Evolutionary conservation across 495 filamentous ascomycete genomes (phyloP), one percentile per base, ranked within the genome.

Genomic region (Aspergillus hancockii): DNA sequence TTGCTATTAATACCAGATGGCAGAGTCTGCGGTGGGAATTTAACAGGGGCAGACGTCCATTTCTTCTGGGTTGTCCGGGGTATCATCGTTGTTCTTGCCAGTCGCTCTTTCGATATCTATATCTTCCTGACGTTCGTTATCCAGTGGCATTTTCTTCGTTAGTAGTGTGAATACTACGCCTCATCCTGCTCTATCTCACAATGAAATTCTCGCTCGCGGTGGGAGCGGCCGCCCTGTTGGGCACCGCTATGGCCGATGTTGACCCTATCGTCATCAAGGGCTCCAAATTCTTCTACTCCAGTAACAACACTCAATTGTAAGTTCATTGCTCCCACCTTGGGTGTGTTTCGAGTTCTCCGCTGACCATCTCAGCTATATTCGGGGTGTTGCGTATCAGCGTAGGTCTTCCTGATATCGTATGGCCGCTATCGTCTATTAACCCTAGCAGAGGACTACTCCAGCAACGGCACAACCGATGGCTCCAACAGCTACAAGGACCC

Each of bases 311-410:
- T 12, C 87, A 98, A 78, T 98, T 98, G 82, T 88, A 74, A 70
- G 85, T 69, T 40, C 40, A 18, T 22, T 25, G 30, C 16, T 22
- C 0, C 32, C 9, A 10, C 21, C 8, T 10, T 25, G 13, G 30
- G 12, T 8, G 3, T 14, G 19, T 22, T 45, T 30, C 22, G 45
- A 54, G 5, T 18, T 18, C 16, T 65, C 60, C 57, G 19, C 57
- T 68, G 18, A 65, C 63, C 28, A 49, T 21, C 36, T 6, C 31
- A 87, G 84, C 71, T 88, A 78, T 66, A 91, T 98, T 61, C 88
- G 86, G 57, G 94, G 94, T 63, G 81, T 98, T 57, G 94, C 94
- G 41, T 98, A 98, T 73, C 94, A 88, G 70, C 81, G 81, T 81
- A 73, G 67, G 76, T 72, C 45, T 25, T 54, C 55, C 49, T 16